Conservation (phyloP, 495 filamentous ascomycete genomes). For the Aspergillus sparsus region DNA sequence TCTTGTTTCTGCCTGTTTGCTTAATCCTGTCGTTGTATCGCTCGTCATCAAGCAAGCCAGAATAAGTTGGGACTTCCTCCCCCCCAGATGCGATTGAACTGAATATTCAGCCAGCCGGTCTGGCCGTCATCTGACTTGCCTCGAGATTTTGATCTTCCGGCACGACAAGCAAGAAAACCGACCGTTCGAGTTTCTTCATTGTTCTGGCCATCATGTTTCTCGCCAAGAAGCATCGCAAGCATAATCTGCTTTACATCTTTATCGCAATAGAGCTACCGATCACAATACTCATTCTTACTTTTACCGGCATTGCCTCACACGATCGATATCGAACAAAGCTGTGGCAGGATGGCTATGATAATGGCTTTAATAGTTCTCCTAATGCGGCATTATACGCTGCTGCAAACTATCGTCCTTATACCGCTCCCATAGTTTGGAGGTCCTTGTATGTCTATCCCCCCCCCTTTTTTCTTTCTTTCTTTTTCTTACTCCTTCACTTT, state of each 20-base stretch:
- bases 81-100: constrained; percentile 32
- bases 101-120: constrained; percentile 46
- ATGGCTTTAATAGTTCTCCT: constrained; percentile 83
- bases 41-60: constrained; percentile 22
- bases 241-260: constrained; percentile 62
- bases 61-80: constrained; percentile 14
- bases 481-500: background rate
- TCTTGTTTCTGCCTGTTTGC: constrained; percentile 15
- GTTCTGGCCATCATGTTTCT: constrained; percentile 35
- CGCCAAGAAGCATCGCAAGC: constrained; percentile 64
- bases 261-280: constrained; percentile 70
- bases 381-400: constrained; percentile 69
- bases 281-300: constrained; percentile 68
- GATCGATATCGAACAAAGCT: constrained; percentile 75
- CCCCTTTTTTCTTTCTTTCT: background rate
- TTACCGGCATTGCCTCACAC: constrained; percentile 81
- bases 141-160: background rate
- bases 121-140: constrained; percentile 28
- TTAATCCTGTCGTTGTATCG: constrained; percentile 19
- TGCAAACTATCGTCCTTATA: constrained; percentile 70
- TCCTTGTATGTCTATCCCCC: constrained; percentile 68
- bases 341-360: constrained; percentile 78
- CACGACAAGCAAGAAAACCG: no score
- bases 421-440: constrained; percentile 78
- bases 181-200: background rate